Percentiles rank a stretch among this genome's conserved stretches.
These are phyloP conservation scores for Yarrowia osloensis DNA, from an alignment of 805 yeast species.

Conservation along the genomic window DNA sequence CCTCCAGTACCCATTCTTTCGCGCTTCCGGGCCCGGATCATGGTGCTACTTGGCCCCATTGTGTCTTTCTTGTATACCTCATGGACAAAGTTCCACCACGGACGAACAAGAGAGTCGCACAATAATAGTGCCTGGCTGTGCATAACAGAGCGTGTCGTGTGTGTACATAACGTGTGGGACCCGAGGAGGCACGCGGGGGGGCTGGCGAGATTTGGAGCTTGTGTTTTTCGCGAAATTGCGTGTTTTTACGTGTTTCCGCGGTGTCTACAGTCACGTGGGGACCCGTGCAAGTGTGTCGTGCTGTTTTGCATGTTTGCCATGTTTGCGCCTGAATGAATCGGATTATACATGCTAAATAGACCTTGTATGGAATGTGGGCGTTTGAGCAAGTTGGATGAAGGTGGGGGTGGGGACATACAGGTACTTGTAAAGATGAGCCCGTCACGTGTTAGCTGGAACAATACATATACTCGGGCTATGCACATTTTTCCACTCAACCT, in stretches of 20 bases:
- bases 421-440: no score
- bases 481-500: no score
- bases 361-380: constrained; percentile 25
- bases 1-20: no score
- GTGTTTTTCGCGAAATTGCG: background rate
- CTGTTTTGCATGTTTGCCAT: background rate
- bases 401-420: no score
- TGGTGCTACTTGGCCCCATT: background rate
- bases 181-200: no score
- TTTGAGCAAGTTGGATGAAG: background rate
- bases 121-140: constrained; percentile 6
- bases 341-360: constrained; percentile 13
- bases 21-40: background rate
- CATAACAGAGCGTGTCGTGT: constrained; percentile 1
- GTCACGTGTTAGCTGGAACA: background rate
- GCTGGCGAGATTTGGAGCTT: no score
- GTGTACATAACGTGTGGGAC: background rate
- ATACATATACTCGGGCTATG: no score
- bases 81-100: background rate
- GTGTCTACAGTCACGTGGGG: no score
- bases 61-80: background rate
- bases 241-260: background rate
- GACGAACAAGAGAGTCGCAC: background rate
- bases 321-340: constrained; percentile 1
- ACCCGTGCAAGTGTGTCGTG: no score